Evolutionary conservation across 2,329 filamentous ascomycete genomes (phyloP).

Genomic region (Phialophora tarda): DNA sequence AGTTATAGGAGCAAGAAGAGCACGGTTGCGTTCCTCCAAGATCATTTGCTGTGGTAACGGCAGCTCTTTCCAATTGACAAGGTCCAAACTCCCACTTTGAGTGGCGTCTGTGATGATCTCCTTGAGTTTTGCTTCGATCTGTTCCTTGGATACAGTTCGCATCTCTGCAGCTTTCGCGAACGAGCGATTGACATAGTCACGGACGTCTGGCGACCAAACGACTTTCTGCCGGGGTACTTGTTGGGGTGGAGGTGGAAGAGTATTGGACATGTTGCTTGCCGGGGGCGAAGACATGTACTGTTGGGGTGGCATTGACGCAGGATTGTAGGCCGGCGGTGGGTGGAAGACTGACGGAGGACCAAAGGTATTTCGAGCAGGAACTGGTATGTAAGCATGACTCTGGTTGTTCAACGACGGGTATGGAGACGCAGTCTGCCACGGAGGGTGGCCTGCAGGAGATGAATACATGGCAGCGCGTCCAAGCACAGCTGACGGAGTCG

Average conservation of each 20-base stretch:
- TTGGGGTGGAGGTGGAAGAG: constrained; percentile 44
- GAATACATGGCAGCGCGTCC: constrained; percentile 37
- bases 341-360: constrained; percentile 44
- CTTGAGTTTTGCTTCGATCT: constrained; percentile 86
- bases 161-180: constrained; percentile 77
- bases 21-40: constrained; percentile 65
- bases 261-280: constrained; percentile 35
- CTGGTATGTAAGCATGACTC: constrained; percentile 63
- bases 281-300: constrained; percentile 42
- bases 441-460: constrained; percentile 32
- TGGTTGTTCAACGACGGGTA: constrained; percentile 44
- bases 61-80: constrained; percentile 80
- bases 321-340: constrained; percentile 40
- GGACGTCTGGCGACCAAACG: constrained; percentile 81
- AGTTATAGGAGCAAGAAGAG: constrained; percentile 36
- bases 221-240: constrained; percentile 63
- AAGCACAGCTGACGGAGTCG: constrained; percentile 3
- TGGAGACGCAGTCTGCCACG: constrained; percentile 35
- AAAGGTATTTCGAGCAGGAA: constrained; percentile 67
- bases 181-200: constrained; percentile 85
- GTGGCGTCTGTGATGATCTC: constrained; percentile 82
- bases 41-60: constrained; percentile 86
- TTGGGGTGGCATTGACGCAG: constrained; percentile 37
- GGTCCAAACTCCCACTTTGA: constrained; percentile 71
- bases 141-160: constrained; percentile 64